A percentile compares a stretch with the other conserved stretches of the same genome.
Evolutionary conservation across 257 asterid genomes (phyloP).

Genomic region (Ophiorrhiza pumila): DNA sequence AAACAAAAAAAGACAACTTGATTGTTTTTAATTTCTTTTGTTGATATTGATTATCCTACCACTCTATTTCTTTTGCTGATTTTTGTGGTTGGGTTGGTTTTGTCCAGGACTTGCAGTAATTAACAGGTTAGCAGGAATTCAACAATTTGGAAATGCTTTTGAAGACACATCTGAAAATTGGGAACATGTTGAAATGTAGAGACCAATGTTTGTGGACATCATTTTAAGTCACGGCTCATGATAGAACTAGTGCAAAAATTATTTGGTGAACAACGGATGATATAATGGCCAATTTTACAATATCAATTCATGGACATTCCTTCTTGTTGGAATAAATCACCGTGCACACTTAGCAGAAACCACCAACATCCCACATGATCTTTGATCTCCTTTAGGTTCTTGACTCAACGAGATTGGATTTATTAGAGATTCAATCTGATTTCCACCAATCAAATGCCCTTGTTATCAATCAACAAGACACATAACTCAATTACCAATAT

Average conservation of each 20-base stretch:
- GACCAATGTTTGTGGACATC: not conserved
- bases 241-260: not conserved
- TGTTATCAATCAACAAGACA: too few relatives aligned
- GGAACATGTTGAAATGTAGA: slow-evolving; percentile 32
- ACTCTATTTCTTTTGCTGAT: not conserved
- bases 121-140: slow-evolving; percentile 46
- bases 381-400: too few relatives aligned
- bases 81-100: not conserved
- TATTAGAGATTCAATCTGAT: too few relatives aligned
- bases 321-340: too few relatives aligned
- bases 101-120: slow-evolving; percentile 56
- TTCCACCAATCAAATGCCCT: too few relatives aligned
- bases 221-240: not conserved
- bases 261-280: not conserved
- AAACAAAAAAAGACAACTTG: not conserved
- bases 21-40: not conserved
- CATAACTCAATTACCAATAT: too few relatives aligned
- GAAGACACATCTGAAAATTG: slow-evolving; percentile 36
- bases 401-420: too few relatives aligned
- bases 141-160: slow-evolving; percentile 30
- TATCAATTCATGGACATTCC: not conserved
- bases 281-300: not conserved
- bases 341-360: too few relatives aligned
- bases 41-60: not conserved
- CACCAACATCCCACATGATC: too few relatives aligned